Base-by-base conservation (phyloP, 768 basidiomycete species). In the Serendipita vermifera region DNA sequence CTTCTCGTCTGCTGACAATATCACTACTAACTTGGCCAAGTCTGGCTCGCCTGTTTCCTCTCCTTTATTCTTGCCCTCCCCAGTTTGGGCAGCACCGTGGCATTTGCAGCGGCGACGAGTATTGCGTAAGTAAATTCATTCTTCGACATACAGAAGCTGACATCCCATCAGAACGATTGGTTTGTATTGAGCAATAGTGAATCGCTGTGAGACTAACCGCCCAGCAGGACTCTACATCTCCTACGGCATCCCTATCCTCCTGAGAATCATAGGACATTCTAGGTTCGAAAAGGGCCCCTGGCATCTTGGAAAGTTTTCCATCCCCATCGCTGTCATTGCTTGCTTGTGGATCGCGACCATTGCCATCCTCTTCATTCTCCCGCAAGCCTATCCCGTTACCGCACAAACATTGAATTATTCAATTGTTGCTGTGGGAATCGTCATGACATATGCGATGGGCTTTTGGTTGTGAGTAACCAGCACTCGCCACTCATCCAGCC, bases 191-290 rank as follows among this genome's bases (percentile, higher is more conserved):
- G n/a, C n/a, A n/a, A n/a, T n/a, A n/a, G n/a, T n/a, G n/a, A n/a
- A n/a, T n/a, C n/a, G n/a, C n/a, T n/a, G n/a, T n/a, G n/a, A n/a
- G n/a, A n/a, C n/a, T n/a, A n/a, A n/a, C n/a, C n/a, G n/a, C n/a
- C n/a, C n/a, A n/a, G n/a, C n/a, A n/a, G n/a, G n/a, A n/a, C 69
- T 86, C 9, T 87, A 87, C 62, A 82, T 83, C 31, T 84, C 81
- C 0, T 89, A 87, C 63, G 82, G 72, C 14, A 80, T 87, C 17
- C 86, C 85, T 0, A 85, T 87, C 58, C 75, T 77, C 0, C 72
- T 86, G 7, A 77, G 83, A 1, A 75, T 86, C 20, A 64, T 84
- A 9, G 79, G 84, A 62, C 72, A 74, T 14, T 67, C 76, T 22
- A 66, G 74, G 4, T 85, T 86, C 66, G 70, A 73, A 5, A 76